Conservation (phyloP, 495 filamentous ascomycete genomes). For the Penicillium pancosmium region DNA sequence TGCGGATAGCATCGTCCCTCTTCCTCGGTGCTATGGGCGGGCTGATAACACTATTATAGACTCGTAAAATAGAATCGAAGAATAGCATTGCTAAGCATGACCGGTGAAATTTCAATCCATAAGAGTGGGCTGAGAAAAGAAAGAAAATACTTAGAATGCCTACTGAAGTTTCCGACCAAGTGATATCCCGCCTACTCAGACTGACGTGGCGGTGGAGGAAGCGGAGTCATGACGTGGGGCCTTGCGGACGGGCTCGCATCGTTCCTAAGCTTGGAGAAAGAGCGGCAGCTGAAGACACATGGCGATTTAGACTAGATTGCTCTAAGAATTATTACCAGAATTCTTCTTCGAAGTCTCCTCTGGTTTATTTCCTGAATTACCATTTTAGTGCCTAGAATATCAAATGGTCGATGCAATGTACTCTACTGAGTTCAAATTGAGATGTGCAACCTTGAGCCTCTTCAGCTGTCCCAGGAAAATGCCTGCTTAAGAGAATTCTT, state of each 20-base stretch:
- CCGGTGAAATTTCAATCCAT: not conserved
- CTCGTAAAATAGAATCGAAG: constrained; percentile 11
- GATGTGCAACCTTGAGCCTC: no score
- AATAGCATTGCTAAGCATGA: constrained; percentile 1
- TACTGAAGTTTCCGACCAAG: not conserved
- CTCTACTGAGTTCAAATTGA: no score
- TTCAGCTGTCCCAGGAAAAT: no score
- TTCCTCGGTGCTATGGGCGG: constrained; percentile 22
- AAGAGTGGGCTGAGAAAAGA: no score
- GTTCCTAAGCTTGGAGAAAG: not conserved
- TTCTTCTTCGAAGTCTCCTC: no score
- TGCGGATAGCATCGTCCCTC: constrained; percentile 29
- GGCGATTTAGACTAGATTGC: no score
- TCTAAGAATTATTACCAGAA: no score
- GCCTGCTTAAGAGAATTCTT: no score
- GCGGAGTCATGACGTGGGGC: constrained; percentile 2
- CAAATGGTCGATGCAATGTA: no score
- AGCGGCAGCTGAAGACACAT: not conserved
- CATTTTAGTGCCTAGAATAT: no score
- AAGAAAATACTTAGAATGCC: not conserved
- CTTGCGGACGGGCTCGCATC: not conserved
- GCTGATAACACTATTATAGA: constrained; percentile 23
- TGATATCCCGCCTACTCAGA: not conserved
- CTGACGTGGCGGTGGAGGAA: not conserved
- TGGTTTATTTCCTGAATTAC: no score